Conservation (phyloP, 2,329 filamentous ascomycete species). For the Scolecobasidium constrictum region DNA sequence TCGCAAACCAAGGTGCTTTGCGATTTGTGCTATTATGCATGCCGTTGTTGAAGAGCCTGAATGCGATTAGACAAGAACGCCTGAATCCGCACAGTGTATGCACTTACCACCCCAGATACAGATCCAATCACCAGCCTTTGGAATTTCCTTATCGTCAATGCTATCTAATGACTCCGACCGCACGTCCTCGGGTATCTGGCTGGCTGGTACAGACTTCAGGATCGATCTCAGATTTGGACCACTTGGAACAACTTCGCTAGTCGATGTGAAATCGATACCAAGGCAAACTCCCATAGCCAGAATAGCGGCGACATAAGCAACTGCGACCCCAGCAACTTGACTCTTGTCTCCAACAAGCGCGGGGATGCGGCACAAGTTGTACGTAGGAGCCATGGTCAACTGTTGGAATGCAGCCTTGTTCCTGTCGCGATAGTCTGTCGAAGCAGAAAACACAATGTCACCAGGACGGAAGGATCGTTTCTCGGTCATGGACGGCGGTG, state of each 20-base stretch:
- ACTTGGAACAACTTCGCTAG: constrained; percentile 21
- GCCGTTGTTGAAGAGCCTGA: constrained; percentile 54
- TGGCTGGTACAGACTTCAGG: constrained; percentile 35
- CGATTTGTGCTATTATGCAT: constrained; percentile 55
- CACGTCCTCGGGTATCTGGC: constrained; percentile 49
- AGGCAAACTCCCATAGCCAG: constrained; percentile 59
- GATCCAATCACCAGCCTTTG: constrained; percentile 54
- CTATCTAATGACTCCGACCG: constrained; percentile 50
- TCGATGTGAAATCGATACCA: constrained; percentile 51
- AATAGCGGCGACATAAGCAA: constrained; percentile 60
- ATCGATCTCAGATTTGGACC: constrained; percentile 51
- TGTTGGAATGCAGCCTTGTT: constrained; percentile 64
- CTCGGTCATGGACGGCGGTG: constrained; percentile 22
- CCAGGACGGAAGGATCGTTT: constrained; percentile 35
- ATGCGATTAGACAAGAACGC: constrained; percentile 12
- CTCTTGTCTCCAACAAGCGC: constrained; percentile 39
- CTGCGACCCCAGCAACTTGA: constrained; percentile 50
- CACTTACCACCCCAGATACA: constrained; percentile 55
- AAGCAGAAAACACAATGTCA: constrained; percentile 53
- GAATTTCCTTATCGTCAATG: constrained; percentile 41
- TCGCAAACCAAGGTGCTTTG: constrained; percentile 52
- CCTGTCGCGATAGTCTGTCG: constrained; percentile 63
- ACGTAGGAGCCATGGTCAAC: constrained; percentile 53
- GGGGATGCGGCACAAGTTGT: constrained; percentile 55
- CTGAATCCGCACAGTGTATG: constrained; percentile 19